Evolutionary conservation across 495 filamentous ascomycete genomes (phyloP), one percentile per base, ranked within the genome.

Genomic region (Xylaria nigripes): DNA sequence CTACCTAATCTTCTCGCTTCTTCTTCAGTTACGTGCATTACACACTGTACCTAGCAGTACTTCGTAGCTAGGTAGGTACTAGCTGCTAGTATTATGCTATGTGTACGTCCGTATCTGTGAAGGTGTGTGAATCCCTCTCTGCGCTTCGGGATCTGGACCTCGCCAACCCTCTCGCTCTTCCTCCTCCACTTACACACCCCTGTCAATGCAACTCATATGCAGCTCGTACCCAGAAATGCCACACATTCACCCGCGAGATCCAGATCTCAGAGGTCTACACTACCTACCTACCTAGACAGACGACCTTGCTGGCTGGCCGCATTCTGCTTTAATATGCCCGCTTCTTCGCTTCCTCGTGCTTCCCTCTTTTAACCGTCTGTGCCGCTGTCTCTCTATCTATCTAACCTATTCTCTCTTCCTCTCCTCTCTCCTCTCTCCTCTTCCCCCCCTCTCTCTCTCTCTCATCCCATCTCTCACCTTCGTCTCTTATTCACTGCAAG

Each of bases 141-240:
- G 34, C 2, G 16, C 6, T 38, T 21, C 8, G 47, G 25, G 13
- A 27, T 15, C 24, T 38, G 45, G 27, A n/a, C 22, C 22, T 50
- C 47, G 15, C 47, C 47, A 50, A n/a, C 46, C 30, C 27, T 18
- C 29, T 23, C 19, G 29, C 18, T 1, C 29, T 38, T 38, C 1
- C 27, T 5, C 27, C 10, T 30, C 27, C 5, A 5, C 22, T 38
- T 23, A 0, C 24, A 45, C n/a, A 3, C 16, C 54, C 41, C 54
- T 42, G 29, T 57, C 23, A 48, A 51, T 51, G 42, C 48, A 30
- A 51, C 54, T 57, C 54, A 18, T 51, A 24, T 56, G 54, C 54
- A 57, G 48, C 42, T 42, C 30, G 22, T 32, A 30, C 48, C 48
- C 32, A 38, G 19, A 47, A 32, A 47, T 51, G 43, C 48, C 45